Conservation (phyloP, 2,329 filamentous ascomycete species). For the Clonostachys rhizophaga region DNA sequence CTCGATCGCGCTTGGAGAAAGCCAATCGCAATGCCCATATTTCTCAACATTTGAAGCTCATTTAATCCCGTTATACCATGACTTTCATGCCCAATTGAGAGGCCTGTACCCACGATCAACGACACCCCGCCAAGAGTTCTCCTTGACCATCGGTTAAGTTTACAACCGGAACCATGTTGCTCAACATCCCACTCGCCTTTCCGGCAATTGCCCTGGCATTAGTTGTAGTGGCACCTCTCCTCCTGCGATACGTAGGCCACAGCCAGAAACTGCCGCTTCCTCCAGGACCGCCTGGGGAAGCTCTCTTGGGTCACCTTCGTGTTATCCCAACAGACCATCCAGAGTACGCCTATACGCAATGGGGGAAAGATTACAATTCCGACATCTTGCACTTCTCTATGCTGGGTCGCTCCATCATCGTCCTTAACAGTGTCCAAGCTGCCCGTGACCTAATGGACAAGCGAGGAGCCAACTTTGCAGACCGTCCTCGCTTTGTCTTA, state of each 20-base stretch:
- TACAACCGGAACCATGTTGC: neutral
- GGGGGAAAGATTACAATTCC: slow-evolving; percentile 40
- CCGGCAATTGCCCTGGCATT: neutral
- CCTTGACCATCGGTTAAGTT: no score
- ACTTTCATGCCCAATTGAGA: no score
- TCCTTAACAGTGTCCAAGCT: slow-evolving; percentile 35
- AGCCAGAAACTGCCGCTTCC: slow-evolving; percentile 13
- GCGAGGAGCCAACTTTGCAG: slow-evolving; percentile 35
- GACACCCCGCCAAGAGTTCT: no score
- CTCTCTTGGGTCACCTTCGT: slow-evolving; percentile 35
- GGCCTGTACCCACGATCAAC: no score
- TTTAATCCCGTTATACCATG: no score
- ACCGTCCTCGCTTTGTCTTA: slow-evolving; percentile 37
- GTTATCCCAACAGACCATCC: slow-evolving; percentile 29
- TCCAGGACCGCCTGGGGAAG: slow-evolving; percentile 24
- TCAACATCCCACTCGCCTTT: neutral
- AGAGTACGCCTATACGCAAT: slow-evolving; percentile 19
- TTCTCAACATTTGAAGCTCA: no score
- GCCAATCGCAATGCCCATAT: no score
- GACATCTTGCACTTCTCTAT: slow-evolving; percentile 24
- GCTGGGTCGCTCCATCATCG: slow-evolving; percentile 27
- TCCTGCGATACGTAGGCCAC: neutral
- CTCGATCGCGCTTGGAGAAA: no score
- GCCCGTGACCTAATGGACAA: slow-evolving; percentile 39
- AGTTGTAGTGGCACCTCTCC: neutral